Evolutionary conservation across 495 filamentous ascomycete genomes (phyloP), one percentile per base, ranked within the genome.

Genomic region (Tetracladium setigerum): DNA sequence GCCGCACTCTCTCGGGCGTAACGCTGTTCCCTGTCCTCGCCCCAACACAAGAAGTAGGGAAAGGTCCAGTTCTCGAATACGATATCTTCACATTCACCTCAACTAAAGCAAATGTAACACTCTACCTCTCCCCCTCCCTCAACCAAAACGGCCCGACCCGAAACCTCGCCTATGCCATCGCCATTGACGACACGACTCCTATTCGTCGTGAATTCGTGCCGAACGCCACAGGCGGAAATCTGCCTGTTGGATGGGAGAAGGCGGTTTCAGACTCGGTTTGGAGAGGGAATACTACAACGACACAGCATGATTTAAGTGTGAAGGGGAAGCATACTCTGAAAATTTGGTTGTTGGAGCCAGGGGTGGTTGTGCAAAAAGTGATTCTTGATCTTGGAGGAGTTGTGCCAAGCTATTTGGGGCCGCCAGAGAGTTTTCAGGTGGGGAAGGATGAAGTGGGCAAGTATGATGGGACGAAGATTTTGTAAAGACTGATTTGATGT

Each of bases 301-400:
- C 73, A 30, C 72, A 46, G 17, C 79, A 76, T 59, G 60, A 60
- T 27, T 64, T 75, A 8, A 49, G 64, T 9, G 50, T 48, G 9
- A 61, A 65, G 46, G 80, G 79, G 9, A 68, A 67, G 38, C 76
- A 83, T 51, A 80, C 66, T 30, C 57, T 86, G 44, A 75, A 76
- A 40, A 46, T 87, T 16, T 81, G 79, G 75, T 67, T 73, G 18
- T 62, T 83, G 41, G 77, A 83, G 66, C 72, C 80, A 33, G 78
- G 77, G 16, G 64, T 86, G 1, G 66, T 84, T n/a, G 67, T 88
- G 38, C 78, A 86, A 66, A 86, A 83, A 65, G 66, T 86, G 27
- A 67, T 85, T 6, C 41, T 87, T 4, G 69, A 88, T 62, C 51
- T 87, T 39, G 84, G 83, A 1, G 83, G 83, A n/a, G 76, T 85